Evolutionary conservation across 2,329 filamentous ascomycete species (phyloP).

Genomic region (Colletotrichum navitas): DNA sequence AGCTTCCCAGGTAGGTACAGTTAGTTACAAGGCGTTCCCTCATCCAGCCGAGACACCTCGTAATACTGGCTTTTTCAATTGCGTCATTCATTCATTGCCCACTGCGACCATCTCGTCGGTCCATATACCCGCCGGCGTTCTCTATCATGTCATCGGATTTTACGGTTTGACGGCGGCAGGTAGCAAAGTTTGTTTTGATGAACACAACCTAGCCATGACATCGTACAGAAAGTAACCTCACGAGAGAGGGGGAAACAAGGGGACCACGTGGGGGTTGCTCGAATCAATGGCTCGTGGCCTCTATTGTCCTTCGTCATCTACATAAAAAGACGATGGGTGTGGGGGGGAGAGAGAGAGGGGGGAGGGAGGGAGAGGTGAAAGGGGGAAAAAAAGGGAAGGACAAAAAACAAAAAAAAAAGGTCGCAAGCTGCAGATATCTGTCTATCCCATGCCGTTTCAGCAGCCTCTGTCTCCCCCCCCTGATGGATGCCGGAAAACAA

Average conservation of each 20-base stretch:
- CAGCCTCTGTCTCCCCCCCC: constrained; percentile 4
- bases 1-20: too few relatives aligned
- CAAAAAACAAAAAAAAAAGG: constrained; percentile 1
- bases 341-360: neutral
- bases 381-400: neutral
- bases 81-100: neutral
- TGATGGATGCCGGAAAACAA: constrained; percentile 19
- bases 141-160: neutral
- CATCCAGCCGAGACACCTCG: too few relatives aligned
- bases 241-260: neutral
- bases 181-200: neutral
- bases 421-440: constrained; percentile 36
- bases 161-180: neutral
- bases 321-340: constrained; percentile 24
- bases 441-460: constrained; percentile 39
- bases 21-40: too few relatives aligned
- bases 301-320: constrained; percentile 42
- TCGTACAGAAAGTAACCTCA: neutral
- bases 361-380: too few relatives aligned
- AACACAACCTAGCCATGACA: neutral
- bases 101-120: neutral
- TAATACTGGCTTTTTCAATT: neutral
- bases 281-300: constrained; percentile 34
- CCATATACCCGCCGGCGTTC: neutral
- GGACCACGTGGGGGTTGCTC: neutral